Evolutionary conservation across 2,329 filamentous ascomycete species (phyloP).

Genomic region (Colletotrichum limetticola): DNA sequence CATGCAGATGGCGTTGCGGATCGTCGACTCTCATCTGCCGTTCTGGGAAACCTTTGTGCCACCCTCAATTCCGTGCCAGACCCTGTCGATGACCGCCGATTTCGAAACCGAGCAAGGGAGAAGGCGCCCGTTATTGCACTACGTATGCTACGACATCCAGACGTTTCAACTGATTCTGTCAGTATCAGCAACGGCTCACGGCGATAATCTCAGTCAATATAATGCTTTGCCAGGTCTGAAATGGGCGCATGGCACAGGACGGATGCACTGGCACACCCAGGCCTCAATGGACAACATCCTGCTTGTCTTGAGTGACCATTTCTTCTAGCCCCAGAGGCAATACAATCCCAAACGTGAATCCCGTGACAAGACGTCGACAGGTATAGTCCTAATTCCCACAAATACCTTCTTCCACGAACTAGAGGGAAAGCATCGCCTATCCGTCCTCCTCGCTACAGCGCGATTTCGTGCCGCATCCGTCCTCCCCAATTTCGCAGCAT

Average conservation of each 20-base stretch:
- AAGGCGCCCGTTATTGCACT: background rate
- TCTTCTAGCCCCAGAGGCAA: slow-evolving; percentile 27
- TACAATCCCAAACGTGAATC: slow-evolving; percentile 22
- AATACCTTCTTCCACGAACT: slow-evolving; percentile 14
- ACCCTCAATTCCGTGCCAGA: background rate
- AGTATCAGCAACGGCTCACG: background rate
- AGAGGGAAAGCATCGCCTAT: slow-evolving; percentile 8
- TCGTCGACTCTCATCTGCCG: background rate
- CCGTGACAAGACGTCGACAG: slow-evolving; percentile 23
- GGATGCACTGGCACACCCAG: slow-evolving; percentile 14
- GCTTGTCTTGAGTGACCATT: slow-evolving; percentile 10
- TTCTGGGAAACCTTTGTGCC: background rate
- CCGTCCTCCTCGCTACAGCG: background rate
- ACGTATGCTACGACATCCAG: background rate
- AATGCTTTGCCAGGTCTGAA: background rate
- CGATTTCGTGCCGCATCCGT: background rate
- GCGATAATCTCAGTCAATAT: background rate
- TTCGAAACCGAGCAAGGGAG: background rate
- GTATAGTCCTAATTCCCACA: slow-evolving; percentile 25
- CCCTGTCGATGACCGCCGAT: background rate
- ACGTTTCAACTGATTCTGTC: background rate
- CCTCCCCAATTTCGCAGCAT: slow-evolving; percentile 14
- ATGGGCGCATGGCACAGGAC: background rate
- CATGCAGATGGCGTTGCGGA: background rate
- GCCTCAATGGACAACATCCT: slow-evolving; percentile 4